Evolutionary conservation across 225 moss, liverwort and hornwort genomes (phyloP).

Genomic region (Anthoceros angustus): DNA sequence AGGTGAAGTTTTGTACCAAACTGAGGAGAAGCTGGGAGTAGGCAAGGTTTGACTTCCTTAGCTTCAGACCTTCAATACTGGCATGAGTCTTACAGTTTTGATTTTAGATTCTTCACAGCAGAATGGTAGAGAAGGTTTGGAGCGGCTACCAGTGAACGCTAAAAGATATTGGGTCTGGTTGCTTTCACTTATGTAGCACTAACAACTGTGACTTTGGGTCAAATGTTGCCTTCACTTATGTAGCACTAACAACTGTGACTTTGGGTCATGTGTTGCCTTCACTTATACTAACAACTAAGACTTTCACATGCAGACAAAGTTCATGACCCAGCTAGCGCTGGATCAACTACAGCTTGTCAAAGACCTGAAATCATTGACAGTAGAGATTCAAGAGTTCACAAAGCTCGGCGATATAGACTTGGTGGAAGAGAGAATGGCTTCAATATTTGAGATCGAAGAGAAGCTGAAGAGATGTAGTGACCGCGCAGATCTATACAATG

Average conservation of each 20-base stretch:
- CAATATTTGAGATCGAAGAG: conserved; percentile 43
- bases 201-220: too few relatives aligned
- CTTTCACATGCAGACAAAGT: conserved; percentile 34
- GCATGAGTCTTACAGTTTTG: background rate
- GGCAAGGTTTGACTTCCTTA: conserved; percentile 20
- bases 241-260: too few relatives aligned
- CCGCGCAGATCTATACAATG: conserved; percentile 30
- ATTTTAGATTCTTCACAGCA: too few relatives aligned
- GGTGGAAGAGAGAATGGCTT: conserved; percentile 68
- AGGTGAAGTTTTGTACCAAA: conserved; percentile 21
- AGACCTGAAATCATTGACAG: conserved; percentile 33
- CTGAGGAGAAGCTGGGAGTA: conserved; percentile 32
- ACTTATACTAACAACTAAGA: too few relatives aligned
- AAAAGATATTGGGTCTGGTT: too few relatives aligned
- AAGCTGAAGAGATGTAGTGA: conserved; percentile 40
- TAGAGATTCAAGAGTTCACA: conserved; percentile 46
- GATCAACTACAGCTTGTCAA: conserved; percentile 55
- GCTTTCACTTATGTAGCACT: too few relatives aligned
- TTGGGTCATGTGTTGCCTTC: too few relatives aligned
- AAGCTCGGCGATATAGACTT: conserved; percentile 39
- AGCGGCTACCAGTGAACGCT: too few relatives aligned
- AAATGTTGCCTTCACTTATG: too few relatives aligned
- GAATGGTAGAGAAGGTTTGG: too few relatives aligned
- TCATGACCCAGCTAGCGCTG: conserved; percentile 36
- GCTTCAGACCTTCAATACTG: background rate